Conservation (phyloP, 176 grass and related monocot genomes). For the Oryza punctata region DNA sequence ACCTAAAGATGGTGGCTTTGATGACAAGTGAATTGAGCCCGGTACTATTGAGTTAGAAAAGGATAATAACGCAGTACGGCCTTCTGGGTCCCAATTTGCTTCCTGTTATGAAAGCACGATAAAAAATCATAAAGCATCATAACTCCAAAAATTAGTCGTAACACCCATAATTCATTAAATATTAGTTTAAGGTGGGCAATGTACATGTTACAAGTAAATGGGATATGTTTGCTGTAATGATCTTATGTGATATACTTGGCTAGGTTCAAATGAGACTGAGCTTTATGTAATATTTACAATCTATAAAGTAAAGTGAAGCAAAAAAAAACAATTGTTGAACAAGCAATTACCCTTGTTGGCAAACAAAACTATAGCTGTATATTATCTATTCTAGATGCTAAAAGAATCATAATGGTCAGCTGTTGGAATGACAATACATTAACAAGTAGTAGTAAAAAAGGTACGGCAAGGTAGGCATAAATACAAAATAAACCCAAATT, state of each 20-base stretch:
- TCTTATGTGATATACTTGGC: slow-evolving; percentile 5
- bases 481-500: slow-evolving; percentile 12
- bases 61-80: slow-evolving; percentile 68
- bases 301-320: neutral
- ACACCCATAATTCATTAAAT: neutral
- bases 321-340: neutral
- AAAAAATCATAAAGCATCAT: slow-evolving; percentile 21
- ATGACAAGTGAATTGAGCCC: slow-evolving; percentile 86
- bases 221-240: neutral
- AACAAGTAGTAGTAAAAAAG: neutral
- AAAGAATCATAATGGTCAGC: neutral
- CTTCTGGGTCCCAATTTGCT: slow-evolving; percentile 89
- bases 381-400: neutral
- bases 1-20: slow-evolving; percentile 87
- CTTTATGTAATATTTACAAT: slow-evolving; percentile 15
- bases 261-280: neutral
- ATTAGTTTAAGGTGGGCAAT: neutral
- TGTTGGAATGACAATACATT: slow-evolving; percentile 5
- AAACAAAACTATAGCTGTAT: neutral
- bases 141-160: neutral
- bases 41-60: slow-evolving; percentile 83
- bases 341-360: neutral
- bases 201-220: neutral
- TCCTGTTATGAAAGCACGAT: slow-evolving; percentile 58
- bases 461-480: neutral